Base-by-base conservation (phyloP, 179 eudicot species). In the Drosera spatulata region DNA sequence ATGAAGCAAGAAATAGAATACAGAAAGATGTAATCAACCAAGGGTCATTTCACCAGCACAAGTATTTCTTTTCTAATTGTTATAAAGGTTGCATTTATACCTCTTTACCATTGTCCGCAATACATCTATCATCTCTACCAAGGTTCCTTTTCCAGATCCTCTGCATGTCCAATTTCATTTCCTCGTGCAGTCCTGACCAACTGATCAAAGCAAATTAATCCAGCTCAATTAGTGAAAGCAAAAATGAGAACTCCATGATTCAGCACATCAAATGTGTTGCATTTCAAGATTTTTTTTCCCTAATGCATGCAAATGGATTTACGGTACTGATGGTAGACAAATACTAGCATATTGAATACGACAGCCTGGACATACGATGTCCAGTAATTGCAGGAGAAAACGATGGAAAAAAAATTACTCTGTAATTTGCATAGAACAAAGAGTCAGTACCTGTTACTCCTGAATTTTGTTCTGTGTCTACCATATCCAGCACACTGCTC, bases 401-500 rank as follows among this genome's bases (percentile, higher is more conserved):
- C 1, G 5, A n/a, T 22, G 33, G 33, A 22, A 22, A 22, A 22
- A 11, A 7, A 50, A 50, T 7, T n/a, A 50, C 10, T 5, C 53
- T 10, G 13, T 6, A 45, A 50, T 8, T 15, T 11, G n/a, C 15
- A 51, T 13, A 8, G 3, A 51, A 7, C 55, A 51, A 51, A 12
- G 13, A 51, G 55, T 4, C 37, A 15, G 7, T 70, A 93, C 99
- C 99, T 81, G 85, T 78, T 79, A 58, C 62, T 75, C 79, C 80
- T 83, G 70, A 78, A 93, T 69, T 90, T 93, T 69, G 99, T 93
- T 66, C 73, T 85, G 74, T 93, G 97, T 62, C 99, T 77, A 38
- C 99, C 97, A 79, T 93, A 93, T 60, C 99, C 99, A 60, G 99
- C 99, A 82, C 99, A 93, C 72, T 93, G 99, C 79, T 93, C 99